Conservation (phyloP, 2,329 filamentous ascomycete species). For the Didymella keratinophila region DNA sequence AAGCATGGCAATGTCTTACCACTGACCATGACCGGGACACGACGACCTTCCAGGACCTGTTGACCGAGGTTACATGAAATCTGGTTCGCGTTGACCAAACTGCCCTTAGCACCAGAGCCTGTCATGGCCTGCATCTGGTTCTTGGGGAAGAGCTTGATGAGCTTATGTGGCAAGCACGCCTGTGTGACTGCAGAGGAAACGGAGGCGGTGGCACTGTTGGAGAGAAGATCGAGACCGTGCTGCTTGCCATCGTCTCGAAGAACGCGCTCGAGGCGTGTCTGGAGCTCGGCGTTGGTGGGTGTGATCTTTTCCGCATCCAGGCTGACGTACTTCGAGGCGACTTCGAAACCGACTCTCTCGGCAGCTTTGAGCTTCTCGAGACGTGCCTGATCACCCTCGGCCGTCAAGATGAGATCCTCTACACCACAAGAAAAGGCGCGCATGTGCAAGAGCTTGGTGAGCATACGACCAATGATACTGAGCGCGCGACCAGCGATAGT, state of each 20-base stretch:
- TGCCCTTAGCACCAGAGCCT: slow-evolving; percentile 92
- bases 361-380: slow-evolving; percentile 73
- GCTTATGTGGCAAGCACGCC: slow-evolving; percentile 78
- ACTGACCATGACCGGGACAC: slow-evolving; percentile 97
- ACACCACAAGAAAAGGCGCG: slow-evolving; percentile 97
- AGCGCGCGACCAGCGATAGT: slow-evolving; percentile 85
- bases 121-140: slow-evolving; percentile 99
- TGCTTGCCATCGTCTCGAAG: slow-evolving; percentile 91
- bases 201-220: slow-evolving; percentile 72
- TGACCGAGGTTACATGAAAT: slow-evolving; percentile 98
- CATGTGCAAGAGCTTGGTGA: slow-evolving; percentile 92
- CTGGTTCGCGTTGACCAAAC: slow-evolving; percentile 90
- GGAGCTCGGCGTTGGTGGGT: slow-evolving; percentile 74
- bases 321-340: slow-evolving; percentile 88
- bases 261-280: slow-evolving; percentile 84
- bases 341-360: slow-evolving; percentile 73
- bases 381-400: slow-evolving; percentile 76
- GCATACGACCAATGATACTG: slow-evolving; percentile 84
- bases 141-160: slow-evolving; percentile 90
- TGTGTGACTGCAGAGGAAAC: slow-evolving; percentile 82
- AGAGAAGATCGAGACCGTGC: slow-evolving; percentile 85
- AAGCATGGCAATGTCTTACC: slow-evolving; percentile 96
- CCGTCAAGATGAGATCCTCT: slow-evolving; percentile 88
- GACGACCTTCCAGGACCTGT: slow-evolving; percentile 91
- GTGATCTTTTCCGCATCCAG: slow-evolving; percentile 70